These are phyloP conservation scores for Lanmaoa rubissima DNA, from an alignment of 768 basidiomycete genomes.

Conservation along the genomic window DNA sequence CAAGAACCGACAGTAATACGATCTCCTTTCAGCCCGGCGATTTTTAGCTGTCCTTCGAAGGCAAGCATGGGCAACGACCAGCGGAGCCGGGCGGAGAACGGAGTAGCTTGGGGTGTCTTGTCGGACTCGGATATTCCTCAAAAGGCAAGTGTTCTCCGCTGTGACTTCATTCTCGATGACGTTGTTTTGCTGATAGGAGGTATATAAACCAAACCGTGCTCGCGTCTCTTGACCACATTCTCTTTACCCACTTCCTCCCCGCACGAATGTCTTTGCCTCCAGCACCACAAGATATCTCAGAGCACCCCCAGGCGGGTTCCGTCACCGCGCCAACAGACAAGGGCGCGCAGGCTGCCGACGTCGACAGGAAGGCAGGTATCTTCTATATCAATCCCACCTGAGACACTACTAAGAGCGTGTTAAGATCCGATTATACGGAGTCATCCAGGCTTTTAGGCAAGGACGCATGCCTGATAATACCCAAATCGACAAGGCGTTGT, in stretches of 20 bases:
- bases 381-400: not conserved
- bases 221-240: not conserved
- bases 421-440: constrained; percentile 71
- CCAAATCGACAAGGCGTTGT: constrained; percentile 74
- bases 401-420: not conserved
- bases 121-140: constrained; percentile 3
- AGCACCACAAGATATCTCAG: constrained; percentile 58
- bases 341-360: constrained; percentile 61
- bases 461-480: constrained; percentile 77
- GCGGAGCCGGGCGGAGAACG: not conserved
- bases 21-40: not conserved
- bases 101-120: not conserved
- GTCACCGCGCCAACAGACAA: constrained; percentile 70
- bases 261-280: constrained; percentile 62
- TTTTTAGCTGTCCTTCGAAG: not conserved
- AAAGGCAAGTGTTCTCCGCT: constrained; percentile 2
- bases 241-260: not conserved
- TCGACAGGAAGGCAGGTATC: constrained; percentile 65
- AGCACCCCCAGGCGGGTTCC: constrained; percentile 52
- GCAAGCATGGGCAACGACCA: not conserved
- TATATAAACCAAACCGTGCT: constrained; percentile 6
- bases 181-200: constrained; percentile 11
- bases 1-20: too few species aligned
- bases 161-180: constrained; percentile 12
- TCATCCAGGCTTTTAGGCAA: constrained; percentile 75